Evolutionary conservation across 2,329 filamentous ascomycete genomes (phyloP).

Genomic region (Fusarium lateritium): DNA sequence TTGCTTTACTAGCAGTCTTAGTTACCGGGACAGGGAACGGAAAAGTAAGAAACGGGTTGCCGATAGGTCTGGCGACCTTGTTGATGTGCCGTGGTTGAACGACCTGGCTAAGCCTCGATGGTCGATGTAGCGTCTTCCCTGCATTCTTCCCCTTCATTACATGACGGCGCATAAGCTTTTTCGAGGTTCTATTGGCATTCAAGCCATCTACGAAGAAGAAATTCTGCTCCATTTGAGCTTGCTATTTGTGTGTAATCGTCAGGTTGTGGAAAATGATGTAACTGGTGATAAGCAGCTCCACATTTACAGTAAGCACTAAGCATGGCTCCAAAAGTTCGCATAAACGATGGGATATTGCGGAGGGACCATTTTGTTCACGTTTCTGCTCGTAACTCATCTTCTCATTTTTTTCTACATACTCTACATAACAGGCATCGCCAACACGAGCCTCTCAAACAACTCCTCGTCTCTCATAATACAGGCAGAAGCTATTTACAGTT

Average conservation of each 20-base stretch:
- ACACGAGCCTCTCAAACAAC: not conserved
- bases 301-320: too few relatives aligned
- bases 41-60: not conserved
- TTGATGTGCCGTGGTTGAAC: not conserved
- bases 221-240: not conserved
- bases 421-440: constrained; percentile 18
- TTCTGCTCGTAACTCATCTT: constrained; percentile 30
- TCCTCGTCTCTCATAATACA: constrained; percentile 33
- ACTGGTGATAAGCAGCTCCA: constrained; percentile 1
- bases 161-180: constrained; percentile 22
- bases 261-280: constrained; percentile 1
- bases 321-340: too few relatives aligned
- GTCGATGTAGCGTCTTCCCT: constrained; percentile 17
- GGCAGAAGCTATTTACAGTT: not conserved
- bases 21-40: constrained; percentile 12
- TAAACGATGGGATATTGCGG: too few relatives aligned
- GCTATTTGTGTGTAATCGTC: not conserved
- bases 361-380: not conserved
- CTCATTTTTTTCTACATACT: constrained; percentile 31
- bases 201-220: constrained; percentile 28
- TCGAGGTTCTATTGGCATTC: constrained; percentile 1
- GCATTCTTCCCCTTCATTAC: constrained; percentile 29
- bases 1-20: constrained; percentile 6
- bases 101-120: not conserved
- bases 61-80: constrained; percentile 4